A percentile compares a stretch with the other conserved stretches of the same genome.
Conservation (phyloP, 2,329 filamentous ascomycete species). For the Phaeosphaeriaceae sp. region DNA sequence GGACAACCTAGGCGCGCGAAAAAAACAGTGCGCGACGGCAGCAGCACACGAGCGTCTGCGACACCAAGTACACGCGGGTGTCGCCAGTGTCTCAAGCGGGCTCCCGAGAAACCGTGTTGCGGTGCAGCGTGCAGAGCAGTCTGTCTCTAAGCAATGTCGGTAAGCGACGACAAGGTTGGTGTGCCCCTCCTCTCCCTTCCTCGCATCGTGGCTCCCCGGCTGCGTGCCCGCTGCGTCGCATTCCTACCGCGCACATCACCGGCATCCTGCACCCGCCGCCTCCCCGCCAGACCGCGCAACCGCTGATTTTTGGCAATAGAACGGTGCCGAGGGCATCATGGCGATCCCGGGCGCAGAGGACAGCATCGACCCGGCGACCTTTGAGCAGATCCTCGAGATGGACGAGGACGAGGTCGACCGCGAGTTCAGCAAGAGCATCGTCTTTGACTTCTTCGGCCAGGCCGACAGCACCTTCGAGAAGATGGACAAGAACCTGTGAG, state of each 20-base stretch:
- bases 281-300: background rate
- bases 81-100: conserved; percentile 25
- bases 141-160: conserved; percentile 36
- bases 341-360: conserved; percentile 71
- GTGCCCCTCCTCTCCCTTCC: conserved; percentile 36
- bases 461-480: conserved; percentile 83
- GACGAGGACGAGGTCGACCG: conserved; percentile 86
- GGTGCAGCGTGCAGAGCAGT: conserved; percentile 13
- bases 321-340: conserved; percentile 45
- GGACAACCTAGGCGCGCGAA: conserved; percentile 25
- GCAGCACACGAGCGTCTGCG: conserved; percentile 21
- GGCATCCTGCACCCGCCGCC: background rate
- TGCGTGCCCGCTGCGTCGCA: conserved; percentile 20
- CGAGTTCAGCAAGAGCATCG: conserved; percentile 88
- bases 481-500: conserved; percentile 86
- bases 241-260: conserved; percentile 4
- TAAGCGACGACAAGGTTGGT: conserved; percentile 49
- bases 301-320: conserved; percentile 22
- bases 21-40: conserved; percentile 26
- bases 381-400: conserved; percentile 97
- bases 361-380: conserved; percentile 79
- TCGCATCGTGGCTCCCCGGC: conserved; percentile 13
- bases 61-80: conserved; percentile 25
- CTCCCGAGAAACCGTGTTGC: conserved; percentile 9
- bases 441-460: conserved; percentile 92